phyloP scores from a whole-genome alignment of 768 basidiomycete species.

The Russula emetica region DNA sequence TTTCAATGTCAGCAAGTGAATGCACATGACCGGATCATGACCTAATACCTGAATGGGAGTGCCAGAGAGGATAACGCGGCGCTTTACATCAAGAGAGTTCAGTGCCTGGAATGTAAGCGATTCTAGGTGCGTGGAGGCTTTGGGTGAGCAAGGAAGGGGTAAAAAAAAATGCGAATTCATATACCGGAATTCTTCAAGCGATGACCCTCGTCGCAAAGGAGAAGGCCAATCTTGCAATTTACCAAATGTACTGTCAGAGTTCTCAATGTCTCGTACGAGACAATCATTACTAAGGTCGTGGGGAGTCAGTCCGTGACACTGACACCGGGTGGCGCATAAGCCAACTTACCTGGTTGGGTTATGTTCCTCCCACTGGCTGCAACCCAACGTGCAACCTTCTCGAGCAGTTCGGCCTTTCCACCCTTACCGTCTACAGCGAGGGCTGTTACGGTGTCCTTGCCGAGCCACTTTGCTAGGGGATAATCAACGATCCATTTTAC shows the following conservation, averaged over 20 bases:
- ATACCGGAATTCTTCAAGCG: slow-evolving; percentile 93
- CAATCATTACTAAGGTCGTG: slow-evolving; percentile 78
- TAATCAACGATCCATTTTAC: slow-evolving; percentile 7
- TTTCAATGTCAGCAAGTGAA: neutral
- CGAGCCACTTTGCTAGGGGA: slow-evolving; percentile 89
- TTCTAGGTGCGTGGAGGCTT: slow-evolving; percentile 42
- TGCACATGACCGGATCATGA: neutral
- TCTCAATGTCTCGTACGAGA: slow-evolving; percentile 94
- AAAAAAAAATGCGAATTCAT: slow-evolving; percentile 27
- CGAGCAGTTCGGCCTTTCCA: slow-evolving; percentile 73
- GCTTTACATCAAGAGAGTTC: slow-evolving; percentile 75
- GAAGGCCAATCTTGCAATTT: slow-evolving; percentile 76
- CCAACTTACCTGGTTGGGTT: slow-evolving; percentile 73
- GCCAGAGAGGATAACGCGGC: slow-evolving; percentile 90
- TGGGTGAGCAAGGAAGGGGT: slow-evolving; percentile 4
- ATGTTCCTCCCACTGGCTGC: slow-evolving; percentile 84
- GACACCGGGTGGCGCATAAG: too few relatives aligned
- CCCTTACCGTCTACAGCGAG: slow-evolving; percentile 92
- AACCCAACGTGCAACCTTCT: slow-evolving; percentile 84
- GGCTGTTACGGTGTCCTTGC: slow-evolving; percentile 73
- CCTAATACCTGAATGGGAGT: slow-evolving; percentile 78
- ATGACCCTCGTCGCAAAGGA: slow-evolving; percentile 98
- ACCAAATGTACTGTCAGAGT: slow-evolving; percentile 72
- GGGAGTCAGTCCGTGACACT: neutral
- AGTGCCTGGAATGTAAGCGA: slow-evolving; percentile 85